Conservation (phyloP, 2,329 filamentous ascomycete species). For the Pseudopyricularia javanii region DNA sequence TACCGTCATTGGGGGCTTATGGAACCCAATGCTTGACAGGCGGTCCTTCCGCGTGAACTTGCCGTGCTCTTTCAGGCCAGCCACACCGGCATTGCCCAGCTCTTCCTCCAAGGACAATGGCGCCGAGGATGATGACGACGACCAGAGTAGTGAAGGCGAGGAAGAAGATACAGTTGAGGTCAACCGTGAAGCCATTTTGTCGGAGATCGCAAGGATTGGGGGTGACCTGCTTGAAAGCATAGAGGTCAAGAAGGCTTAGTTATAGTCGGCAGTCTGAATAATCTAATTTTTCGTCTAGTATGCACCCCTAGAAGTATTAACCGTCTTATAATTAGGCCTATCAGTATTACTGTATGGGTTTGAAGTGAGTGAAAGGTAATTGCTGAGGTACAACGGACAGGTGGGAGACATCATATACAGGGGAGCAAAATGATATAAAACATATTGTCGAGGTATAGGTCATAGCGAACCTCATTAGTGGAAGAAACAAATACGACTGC, state of each 20-base stretch:
- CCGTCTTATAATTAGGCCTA: too few relatives aligned
- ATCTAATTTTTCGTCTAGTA: background rate
- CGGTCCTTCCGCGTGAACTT: conserved; percentile 61
- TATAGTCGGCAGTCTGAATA: too few relatives aligned
- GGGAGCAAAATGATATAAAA: too few relatives aligned
- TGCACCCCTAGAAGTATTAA: background rate
- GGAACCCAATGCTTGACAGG: conserved; percentile 40
- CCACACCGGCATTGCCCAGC: conserved; percentile 7
- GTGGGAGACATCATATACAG: too few relatives aligned
- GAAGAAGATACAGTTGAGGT: conserved; percentile 38
- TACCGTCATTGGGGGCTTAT: conserved; percentile 41
- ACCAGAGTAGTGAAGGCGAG: conserved; percentile 7
- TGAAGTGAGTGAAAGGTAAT: too few relatives aligned
- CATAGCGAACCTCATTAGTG: too few relatives aligned
- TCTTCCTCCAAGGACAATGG: conserved; percentile 4
- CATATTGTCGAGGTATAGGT: too few relatives aligned
- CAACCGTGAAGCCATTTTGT: conserved; percentile 54
- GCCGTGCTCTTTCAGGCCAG: conserved; percentile 52
- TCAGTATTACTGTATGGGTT: too few relatives aligned
- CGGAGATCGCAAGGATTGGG: conserved; percentile 60
- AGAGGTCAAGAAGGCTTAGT: conserved; percentile 28
- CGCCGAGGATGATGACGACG: conserved; percentile 6
- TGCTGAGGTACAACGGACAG: too few relatives aligned
- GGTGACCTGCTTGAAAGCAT: conserved; percentile 57
- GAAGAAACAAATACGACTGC: too few relatives aligned